phyloP scores from a whole-genome alignment of 2,329 filamentous ascomycete species.

The Alternaria panax region DNA sequence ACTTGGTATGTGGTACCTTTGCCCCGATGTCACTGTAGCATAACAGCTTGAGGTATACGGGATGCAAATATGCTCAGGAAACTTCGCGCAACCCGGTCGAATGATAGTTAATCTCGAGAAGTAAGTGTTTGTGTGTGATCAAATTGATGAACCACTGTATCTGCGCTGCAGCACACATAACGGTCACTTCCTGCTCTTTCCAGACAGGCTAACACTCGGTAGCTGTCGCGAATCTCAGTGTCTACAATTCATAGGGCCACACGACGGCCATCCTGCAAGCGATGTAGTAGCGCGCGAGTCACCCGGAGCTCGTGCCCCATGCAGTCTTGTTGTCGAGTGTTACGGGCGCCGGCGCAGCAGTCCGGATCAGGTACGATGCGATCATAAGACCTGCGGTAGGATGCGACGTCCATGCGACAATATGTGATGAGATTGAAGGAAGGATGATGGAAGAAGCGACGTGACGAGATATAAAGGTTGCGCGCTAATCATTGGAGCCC shows the following conservation, averaged over 20 bases:
- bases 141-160: neutral
- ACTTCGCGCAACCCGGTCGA: neutral
- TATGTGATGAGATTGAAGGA: neutral
- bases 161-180: neutral
- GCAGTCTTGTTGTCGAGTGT: constrained; percentile 7
- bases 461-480: neutral
- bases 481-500: constrained; percentile 5
- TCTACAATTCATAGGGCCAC: neutral
- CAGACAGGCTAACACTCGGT: neutral
- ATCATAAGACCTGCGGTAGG: neutral
- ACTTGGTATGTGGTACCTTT: neutral
- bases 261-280: neutral
- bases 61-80: neutral
- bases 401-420: neutral
- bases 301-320: constrained; percentile 7
- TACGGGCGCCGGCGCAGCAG: neutral
- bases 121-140: neutral
- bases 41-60: neutral
- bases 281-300: neutral
- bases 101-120: neutral
- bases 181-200: neutral
- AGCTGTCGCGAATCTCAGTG: neutral
- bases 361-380: neutral
- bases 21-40: neutral
- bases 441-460: neutral